Evolutionary conservation across 1,284 basidiomycete species (phyloP), one percentile per base, ranked within the genome.

Genomic region (Apiotrichum brassicae): DNA sequence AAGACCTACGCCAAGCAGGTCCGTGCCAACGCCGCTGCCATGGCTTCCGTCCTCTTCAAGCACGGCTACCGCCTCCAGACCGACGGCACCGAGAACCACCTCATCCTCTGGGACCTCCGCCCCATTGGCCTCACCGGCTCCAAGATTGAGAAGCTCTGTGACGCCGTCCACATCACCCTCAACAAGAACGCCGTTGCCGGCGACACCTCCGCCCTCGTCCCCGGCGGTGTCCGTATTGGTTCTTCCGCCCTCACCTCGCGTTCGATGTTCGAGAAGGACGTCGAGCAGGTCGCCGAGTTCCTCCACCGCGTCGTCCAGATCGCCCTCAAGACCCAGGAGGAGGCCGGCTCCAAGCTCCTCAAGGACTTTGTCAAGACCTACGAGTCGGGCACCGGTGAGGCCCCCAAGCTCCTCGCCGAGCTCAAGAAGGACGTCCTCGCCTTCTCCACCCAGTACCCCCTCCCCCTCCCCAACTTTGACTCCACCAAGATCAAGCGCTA

Each of bases 131-230:
- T 98, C 67, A 97, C 95, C 22, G 95, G 95, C 53, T 89, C 85
- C 79, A 98, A 98, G 79, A 84, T 99, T 54, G 93, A 97, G 80
- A 97, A 97, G 81, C 84, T 99, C 65, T 95, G 93, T 72, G 95
- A 98, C 73, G 79, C 95, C 48, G 84, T 90, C 68, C 91, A 91
- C 63, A 97, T 99, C 75, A 97, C 87, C 28, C 66, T 75, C 76
- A 93, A 93, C 79, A 93, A 97, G 78, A 65, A 64, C 45, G 33
- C 46, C 28, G 40, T 52, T 9, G 51, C 55, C 23, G 49, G 51
- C 20, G 56, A 58, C 45, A 58, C 54, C 36, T 95, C 90, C 48
- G 95, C 95, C 1, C 87, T 93, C 71, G 88, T 89, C 4, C 95
- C 95, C 45, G 95, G 95, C 65, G 95, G 95, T 66, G 94, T 98